Percentiles rank a stretch among this genome's conserved stretches.
Conservation (phyloP, 2,329 filamentous ascomycete species). For the Periconia macrospinosa region DNA sequence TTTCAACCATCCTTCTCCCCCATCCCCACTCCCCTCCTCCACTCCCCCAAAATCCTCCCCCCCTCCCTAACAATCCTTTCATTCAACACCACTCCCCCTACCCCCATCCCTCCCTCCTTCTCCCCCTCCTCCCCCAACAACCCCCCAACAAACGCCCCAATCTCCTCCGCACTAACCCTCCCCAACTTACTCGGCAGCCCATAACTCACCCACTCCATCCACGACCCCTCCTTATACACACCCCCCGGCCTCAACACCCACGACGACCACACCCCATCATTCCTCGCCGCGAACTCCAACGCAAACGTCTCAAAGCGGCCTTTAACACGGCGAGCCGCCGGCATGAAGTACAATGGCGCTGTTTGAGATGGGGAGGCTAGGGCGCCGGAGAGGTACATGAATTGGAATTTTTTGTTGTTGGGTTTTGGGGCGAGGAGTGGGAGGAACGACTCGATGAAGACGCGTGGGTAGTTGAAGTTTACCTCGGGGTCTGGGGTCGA, state of each 20-base stretch:
- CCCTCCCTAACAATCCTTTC: conserved; percentile 9
- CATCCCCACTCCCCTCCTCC: not conserved
- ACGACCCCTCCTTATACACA: conserved; percentile 5
- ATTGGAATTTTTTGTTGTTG: conserved; percentile 8
- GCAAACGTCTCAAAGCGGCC: conserved; percentile 14
- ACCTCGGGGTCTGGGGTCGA: conserved; percentile 16
- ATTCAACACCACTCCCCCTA: conserved; percentile 7
- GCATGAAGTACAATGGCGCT: conserved; percentile 11
- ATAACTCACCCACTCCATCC: not conserved
- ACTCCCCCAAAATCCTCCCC: not conserved
- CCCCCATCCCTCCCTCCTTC: conserved; percentile 4
- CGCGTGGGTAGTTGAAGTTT: conserved; percentile 17
- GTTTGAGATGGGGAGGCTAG: conserved; percentile 18
- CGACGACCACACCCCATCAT: conserved; percentile 13
- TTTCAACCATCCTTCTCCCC: no score
- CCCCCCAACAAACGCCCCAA: conserved; percentile 17
- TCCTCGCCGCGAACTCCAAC: conserved; percentile 13
- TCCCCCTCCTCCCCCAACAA: conserved; percentile 14
- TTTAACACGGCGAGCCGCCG: conserved; percentile 14
- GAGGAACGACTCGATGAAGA: conserved; percentile 15
- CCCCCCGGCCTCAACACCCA: conserved; percentile 20
- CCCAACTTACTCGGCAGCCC: conserved; percentile 4
- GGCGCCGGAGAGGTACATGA: conserved; percentile 15
- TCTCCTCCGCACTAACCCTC: conserved; percentile 13
- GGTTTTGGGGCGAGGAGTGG: not conserved